phyloP scores from a whole-genome alignment of 192 early-diverging fungal species.

The Coemansia sp. region DNA sequence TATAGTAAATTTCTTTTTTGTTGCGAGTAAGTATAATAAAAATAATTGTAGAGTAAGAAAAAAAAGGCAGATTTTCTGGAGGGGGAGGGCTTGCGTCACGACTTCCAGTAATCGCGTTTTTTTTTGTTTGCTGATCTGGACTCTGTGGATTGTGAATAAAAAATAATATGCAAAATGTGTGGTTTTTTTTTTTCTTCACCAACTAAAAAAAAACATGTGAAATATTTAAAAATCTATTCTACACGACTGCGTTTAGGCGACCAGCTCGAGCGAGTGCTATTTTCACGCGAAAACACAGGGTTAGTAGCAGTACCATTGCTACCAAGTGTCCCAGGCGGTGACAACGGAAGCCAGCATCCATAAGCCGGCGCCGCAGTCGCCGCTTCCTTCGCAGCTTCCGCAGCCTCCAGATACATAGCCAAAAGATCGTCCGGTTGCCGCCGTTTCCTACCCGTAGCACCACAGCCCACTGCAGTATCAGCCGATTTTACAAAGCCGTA shows the following conservation, averaged over 20 bases:
- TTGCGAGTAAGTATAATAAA: not conserved
- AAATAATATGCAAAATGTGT: too few species aligned
- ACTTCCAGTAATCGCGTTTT: not conserved
- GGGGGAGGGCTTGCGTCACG: too few species aligned
- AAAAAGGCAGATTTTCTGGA: too few species aligned
- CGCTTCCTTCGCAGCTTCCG: not conserved
- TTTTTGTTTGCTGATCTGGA: not conserved
- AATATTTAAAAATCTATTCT: not conserved
- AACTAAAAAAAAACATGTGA: too few species aligned
- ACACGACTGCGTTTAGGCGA: not conserved
- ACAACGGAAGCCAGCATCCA: not conserved
- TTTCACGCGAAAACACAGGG: too few species aligned
- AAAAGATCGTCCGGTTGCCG: not conserved
- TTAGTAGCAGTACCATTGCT: too few species aligned
- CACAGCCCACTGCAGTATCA: not conserved
- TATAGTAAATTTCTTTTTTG: not conserved
- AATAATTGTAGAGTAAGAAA: not conserved
- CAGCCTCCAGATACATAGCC: not conserved
- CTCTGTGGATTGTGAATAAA: too few species aligned
- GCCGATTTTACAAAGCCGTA: not conserved
- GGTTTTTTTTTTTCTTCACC: too few species aligned
- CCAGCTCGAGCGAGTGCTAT: not conserved
- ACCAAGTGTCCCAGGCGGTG: slow-evolving; percentile 8
- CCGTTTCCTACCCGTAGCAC: not conserved
- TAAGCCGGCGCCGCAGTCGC: not conserved